Percentiles rank a stretch among this genome's conserved stretches.
phyloP scores from a whole-genome alignment of 2,329 filamentous ascomycete species.

The Penicillium sp. region DNA sequence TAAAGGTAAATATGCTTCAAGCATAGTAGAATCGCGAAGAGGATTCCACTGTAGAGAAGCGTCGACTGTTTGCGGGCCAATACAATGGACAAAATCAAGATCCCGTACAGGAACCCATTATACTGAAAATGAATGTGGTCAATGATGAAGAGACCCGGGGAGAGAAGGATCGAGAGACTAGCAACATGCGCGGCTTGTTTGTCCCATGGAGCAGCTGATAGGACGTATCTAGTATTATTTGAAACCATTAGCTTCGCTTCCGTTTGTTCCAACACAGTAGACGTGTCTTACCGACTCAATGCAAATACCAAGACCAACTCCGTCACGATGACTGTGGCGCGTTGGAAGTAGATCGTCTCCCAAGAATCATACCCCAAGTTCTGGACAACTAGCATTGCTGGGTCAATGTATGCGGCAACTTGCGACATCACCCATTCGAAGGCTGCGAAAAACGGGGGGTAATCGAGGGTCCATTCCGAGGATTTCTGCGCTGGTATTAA shows the following conservation, averaged over 20 bases:
- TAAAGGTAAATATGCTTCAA: slow-evolving; percentile 99
- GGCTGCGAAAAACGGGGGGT: slow-evolving; percentile 96
- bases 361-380: slow-evolving; percentile 87
- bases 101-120: slow-evolving; percentile 93
- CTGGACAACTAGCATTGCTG: slow-evolving; percentile 77
- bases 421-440: slow-evolving; percentile 95
- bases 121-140: slow-evolving; percentile 99
- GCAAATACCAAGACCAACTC: slow-evolving; percentile 85
- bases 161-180: slow-evolving; percentile 86
- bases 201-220: slow-evolving; percentile 66
- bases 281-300: slow-evolving; percentile 66
- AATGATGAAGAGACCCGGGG: slow-evolving; percentile 91
- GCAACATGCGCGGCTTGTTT: slow-evolving; percentile 81
- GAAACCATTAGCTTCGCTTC: background rate
- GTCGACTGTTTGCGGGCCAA: slow-evolving; percentile 76
- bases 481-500: slow-evolving; percentile 65
- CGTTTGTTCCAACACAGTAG: background rate
- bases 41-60: slow-evolving; percentile 74
- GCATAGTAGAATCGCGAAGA: slow-evolving; percentile 85
- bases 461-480: slow-evolving; percentile 99
- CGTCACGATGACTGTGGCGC: slow-evolving; percentile 81
- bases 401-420: slow-evolving; percentile 74
- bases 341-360: slow-evolving; percentile 93
- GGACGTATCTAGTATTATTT: slow-evolving; percentile 65
- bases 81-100: slow-evolving; percentile 84